Conservation (phyloP, 768 basidiomycete genomes). For the Suillus cothurnatus region DNA sequence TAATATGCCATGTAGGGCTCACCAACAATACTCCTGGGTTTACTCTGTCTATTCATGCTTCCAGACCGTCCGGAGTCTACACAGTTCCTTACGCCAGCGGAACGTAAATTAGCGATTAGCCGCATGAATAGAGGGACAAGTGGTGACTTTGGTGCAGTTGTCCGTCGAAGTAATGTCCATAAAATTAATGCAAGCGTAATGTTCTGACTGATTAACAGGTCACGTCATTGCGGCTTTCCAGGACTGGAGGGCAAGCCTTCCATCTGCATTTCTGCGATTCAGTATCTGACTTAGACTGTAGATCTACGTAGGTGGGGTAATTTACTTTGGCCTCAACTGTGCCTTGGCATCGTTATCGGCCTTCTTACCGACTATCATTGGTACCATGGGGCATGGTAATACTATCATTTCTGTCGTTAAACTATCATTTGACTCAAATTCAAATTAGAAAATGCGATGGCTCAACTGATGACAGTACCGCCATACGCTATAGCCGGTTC, state of each 20-base stretch:
- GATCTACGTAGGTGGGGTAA: constrained; percentile 49
- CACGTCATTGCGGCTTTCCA: constrained; percentile 46
- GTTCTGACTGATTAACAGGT: constrained; percentile 25
- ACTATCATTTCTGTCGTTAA: not conserved
- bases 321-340: constrained; percentile 51
- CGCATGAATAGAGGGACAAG: constrained; percentile 43
- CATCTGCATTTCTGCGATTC: not conserved
- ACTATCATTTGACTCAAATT: not conserved
- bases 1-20: constrained; percentile 47
- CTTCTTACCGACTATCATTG: constrained; percentile 58
- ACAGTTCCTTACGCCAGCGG: constrained; percentile 33
- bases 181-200: not conserved
- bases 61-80: constrained; percentile 37
- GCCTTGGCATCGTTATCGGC: constrained; percentile 53
- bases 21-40: constrained; percentile 42
- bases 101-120: constrained; percentile 34
- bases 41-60: constrained; percentile 30
- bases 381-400: constrained; percentile 50
- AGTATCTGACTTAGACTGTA: constrained; percentile 16
- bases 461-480: constrained; percentile 54
- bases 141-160: constrained; percentile 43
- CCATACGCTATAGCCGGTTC: constrained; percentile 50
- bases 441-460: constrained; percentile 39
- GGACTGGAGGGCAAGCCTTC: constrained; percentile 43
- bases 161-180: constrained; percentile 39